Conservation (phyloP, 768 basidiomycete species). For the Russula griseocarnosa region DNA sequence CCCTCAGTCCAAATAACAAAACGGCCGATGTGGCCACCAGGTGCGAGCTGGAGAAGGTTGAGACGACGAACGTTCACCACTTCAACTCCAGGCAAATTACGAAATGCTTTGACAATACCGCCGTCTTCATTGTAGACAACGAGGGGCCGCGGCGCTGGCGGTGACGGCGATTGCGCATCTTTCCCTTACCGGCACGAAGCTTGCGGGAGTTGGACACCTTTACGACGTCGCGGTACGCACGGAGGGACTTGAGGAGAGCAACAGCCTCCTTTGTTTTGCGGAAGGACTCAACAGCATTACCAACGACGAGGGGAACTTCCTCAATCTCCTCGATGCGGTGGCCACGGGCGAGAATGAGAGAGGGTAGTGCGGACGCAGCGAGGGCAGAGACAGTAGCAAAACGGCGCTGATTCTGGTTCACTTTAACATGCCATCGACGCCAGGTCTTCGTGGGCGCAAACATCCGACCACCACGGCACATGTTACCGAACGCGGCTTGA, state of each 20-base stretch:
- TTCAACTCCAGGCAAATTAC: slow-evolving; percentile 98
- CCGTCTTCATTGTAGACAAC: slow-evolving; percentile 96
- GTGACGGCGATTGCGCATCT: slow-evolving; percentile 94
- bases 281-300: slow-evolving; percentile 75
- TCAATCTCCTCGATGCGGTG: slow-evolving; percentile 97
- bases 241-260: slow-evolving; percentile 82
- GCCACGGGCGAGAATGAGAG: slow-evolving; percentile 97
- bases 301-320: slow-evolving; percentile 95
- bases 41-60: slow-evolving; percentile 98
- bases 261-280: slow-evolving; percentile 97
- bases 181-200: slow-evolving; percentile 95
- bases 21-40: slow-evolving; percentile 97
- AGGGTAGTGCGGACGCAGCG: slow-evolving; percentile 95
- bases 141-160: slow-evolving; percentile 94
- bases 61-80: slow-evolving; percentile 88
- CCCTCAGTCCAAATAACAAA: slow-evolving; percentile 99
- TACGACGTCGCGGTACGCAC: slow-evolving; percentile 88
- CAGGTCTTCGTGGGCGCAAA: slow-evolving; percentile 99
- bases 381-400: slow-evolving; percentile 97
- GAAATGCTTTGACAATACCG: slow-evolving; percentile 97
- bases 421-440: slow-evolving; percentile 99
- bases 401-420: slow-evolving; percentile 98
- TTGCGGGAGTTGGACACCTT: slow-evolving; percentile 98
- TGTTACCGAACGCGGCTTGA: slow-evolving; percentile 99
- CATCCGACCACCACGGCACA: slow-evolving; percentile 99